Evolutionary conservation across 1,284 basidiomycete species (phyloP).

Genomic region (Limonomyces culmigenus): DNA sequence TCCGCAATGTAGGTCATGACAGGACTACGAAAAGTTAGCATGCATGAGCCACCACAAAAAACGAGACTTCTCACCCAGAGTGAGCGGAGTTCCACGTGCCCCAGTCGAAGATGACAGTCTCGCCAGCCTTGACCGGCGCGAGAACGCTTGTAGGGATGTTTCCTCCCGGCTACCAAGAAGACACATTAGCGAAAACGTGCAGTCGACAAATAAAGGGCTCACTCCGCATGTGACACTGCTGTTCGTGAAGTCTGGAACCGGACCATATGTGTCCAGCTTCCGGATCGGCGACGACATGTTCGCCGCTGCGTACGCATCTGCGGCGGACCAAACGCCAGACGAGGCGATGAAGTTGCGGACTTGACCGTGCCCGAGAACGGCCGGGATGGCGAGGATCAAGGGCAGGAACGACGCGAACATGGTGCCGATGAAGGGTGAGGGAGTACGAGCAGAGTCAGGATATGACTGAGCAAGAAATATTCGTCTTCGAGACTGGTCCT

Average conservation of each 20-base stretch:
- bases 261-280: conserved; percentile 10
- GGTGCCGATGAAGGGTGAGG: no score
- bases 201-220: background rate
- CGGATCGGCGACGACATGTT: conserved; percentile 8
- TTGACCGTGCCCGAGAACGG: conserved; percentile 7
- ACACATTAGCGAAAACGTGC: background rate
- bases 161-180: conserved; percentile 7
- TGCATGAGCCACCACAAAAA: background rate
- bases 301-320: conserved; percentile 8
- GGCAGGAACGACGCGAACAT: no score
- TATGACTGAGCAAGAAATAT: no score
- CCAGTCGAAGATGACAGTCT: conserved; percentile 9
- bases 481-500: no score
- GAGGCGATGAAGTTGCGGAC: conserved; percentile 8
- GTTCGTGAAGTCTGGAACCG: conserved; percentile 8
- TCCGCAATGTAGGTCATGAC: conserved; percentile 10
- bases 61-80: conserved; percentile 5
- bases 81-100: conserved; percentile 8
- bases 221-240: conserved; percentile 9
- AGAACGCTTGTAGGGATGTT: conserved; percentile 7
- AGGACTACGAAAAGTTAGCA: background rate
- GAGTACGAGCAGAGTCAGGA: no score
- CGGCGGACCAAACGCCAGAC: conserved; percentile 7
- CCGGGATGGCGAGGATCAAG: background rate
- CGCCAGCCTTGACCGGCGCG: conserved; percentile 7